Evolutionary conservation across 2,329 filamentous ascomycete genomes (phyloP).

Genomic region (Pseudogymnoascus sp.): DNA sequence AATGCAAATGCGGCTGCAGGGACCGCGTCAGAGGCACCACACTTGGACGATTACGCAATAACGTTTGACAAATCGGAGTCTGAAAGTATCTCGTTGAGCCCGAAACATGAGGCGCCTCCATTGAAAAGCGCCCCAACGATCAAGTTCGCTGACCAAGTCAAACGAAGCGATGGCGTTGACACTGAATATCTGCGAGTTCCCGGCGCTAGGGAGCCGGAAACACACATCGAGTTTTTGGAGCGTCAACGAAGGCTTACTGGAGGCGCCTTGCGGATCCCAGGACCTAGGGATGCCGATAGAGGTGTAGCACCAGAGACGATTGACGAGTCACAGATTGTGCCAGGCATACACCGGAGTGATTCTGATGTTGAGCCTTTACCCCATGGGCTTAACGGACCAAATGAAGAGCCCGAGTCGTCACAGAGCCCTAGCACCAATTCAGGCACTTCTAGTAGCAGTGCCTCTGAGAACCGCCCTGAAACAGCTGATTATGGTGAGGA

Average conservation of each 20-base stretch:
- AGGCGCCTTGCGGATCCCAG: conserved; percentile 77
- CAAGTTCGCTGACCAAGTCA: conserved; percentile 61
- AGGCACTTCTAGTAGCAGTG: not conserved
- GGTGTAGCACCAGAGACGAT: conserved; percentile 63
- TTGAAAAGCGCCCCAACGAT: conserved; percentile 30
- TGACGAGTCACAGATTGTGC: conserved; percentile 23
- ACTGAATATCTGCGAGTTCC: conserved; percentile 45
- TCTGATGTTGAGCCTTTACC: conserved; percentile 4
- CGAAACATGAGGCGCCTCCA: not conserved
- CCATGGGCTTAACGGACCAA: not conserved
- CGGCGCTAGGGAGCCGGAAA: conserved; percentile 51
- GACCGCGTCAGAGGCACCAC: not conserved
- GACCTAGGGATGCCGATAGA: conserved; percentile 80
- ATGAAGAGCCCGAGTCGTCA: not conserved
- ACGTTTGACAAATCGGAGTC: conserved; percentile 7
- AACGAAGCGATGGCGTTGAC: conserved; percentile 47
- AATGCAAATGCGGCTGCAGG: not conserved
- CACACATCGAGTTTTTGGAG: conserved; percentile 82
- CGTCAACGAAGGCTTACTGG: conserved; percentile 69
- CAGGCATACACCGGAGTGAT: not conserved
- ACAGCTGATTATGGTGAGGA: not conserved
- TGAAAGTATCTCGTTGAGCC: not conserved
- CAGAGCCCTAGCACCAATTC: conserved; percentile 2
- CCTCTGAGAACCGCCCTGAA: not conserved
- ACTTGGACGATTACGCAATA: conserved; percentile 2